Evolutionary conservation across 805 yeast species (phyloP), one percentile per base, ranked within the genome.

Genomic region (Tetrapisispora iriomotensis): DNA sequence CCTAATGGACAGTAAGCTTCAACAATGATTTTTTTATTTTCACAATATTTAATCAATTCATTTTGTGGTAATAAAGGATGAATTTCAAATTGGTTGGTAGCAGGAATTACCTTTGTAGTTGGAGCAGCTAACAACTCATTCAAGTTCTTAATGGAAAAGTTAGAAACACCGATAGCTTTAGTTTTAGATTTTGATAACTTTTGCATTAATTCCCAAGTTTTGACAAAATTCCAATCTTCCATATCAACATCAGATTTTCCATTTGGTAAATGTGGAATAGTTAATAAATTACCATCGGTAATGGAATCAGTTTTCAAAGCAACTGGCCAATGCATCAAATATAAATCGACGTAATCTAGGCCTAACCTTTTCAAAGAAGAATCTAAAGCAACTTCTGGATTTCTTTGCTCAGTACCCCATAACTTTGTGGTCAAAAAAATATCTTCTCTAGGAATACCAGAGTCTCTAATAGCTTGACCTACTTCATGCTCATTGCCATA

Each of bases 241-340:
- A 56, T 56, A 37, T 57, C 58, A 33, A 60, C 45, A 21, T 55
- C 50, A 3, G 66, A 46, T 6, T 56, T 46, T 4, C 70, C 70
- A 27, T 66, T 61, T 27, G 53, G 54, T 28, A 50, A 62, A 48
- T 44, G 45, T 23, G 61, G 69, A 38, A 47, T 46, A 12, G 42
- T 29, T 34, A 60, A 38, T 15, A 48, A 47, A 36, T 56, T 52
- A 6, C 64, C 66, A 33, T 64, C 66, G 34, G 54, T 58, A 29
- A 56, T 64, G 17, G 60, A 63, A 50, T 62, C 67, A 27, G 67
- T 60, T 48, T 32, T 55, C 67, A 41, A 66, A 60, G 25, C 76
- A 67, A 72, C 65, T 6, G 90, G 92, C 87, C 88, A 82, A 61
- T 85, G 95, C 52, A 83, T 74, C 47, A 86, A 69, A 51, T 75